phyloP scores from a whole-genome alignment of 2,329 filamentous ascomycete species.

The Cladophialophora exuberans region DNA sequence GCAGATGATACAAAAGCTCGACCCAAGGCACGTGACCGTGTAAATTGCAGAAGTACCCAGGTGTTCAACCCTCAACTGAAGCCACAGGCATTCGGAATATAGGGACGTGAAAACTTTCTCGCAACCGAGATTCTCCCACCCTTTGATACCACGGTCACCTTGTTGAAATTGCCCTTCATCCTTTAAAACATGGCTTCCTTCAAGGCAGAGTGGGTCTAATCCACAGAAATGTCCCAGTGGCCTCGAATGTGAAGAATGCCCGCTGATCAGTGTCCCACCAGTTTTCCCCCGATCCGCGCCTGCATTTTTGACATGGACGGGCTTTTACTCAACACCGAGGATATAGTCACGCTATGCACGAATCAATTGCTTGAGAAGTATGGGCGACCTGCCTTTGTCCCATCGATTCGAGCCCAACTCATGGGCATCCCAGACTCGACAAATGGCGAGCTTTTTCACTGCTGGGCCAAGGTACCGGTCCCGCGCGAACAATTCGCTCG shows the following conservation, averaged over 20 bases:
- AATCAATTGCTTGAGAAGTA: not conserved
- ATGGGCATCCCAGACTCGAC: not conserved
- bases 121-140: too few relatives aligned
- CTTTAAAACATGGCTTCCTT: not conserved
- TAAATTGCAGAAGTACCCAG: too few relatives aligned
- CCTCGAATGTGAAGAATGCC: not conserved
- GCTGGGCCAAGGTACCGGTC: not conserved
- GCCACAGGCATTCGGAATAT: too few relatives aligned
- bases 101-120: too few relatives aligned
- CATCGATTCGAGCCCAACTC: not conserved
- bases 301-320: conserved; percentile 4
- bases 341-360: not conserved
- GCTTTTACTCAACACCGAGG: not conserved
- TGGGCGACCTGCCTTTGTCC: not conserved
- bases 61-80: too few relatives aligned
- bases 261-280: not conserved
- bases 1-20: too few relatives aligned
- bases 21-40: too few relatives aligned
- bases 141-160: too few relatives aligned
- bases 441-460: not conserved
- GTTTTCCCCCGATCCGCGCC: not conserved
- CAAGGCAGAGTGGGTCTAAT: not conserved
- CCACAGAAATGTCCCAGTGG: not conserved
- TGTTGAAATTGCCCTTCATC: not conserved
- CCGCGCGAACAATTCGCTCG: not conserved